Evolutionary conservation across 257 asterid species (phyloP).

Genomic region (Cruciata laevipes): DNA sequence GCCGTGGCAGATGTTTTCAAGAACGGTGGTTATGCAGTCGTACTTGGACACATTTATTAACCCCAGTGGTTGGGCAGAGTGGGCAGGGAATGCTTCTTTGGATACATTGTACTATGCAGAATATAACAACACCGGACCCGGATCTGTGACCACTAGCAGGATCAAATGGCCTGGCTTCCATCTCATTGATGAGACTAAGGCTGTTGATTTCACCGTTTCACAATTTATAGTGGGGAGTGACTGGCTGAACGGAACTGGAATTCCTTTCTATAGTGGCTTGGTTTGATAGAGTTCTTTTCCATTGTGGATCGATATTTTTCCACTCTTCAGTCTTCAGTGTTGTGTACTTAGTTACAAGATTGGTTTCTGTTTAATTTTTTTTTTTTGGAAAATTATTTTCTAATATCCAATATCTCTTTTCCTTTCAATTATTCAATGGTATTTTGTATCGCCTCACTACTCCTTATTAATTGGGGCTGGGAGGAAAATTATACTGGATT

Average conservation of each 20-base stretch:
- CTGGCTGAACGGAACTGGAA: not conserved
- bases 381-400: no score
- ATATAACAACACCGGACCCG: slow-evolving; percentile 46
- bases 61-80: slow-evolving; percentile 50
- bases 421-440: no score
- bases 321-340: not conserved
- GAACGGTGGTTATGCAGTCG: slow-evolving; percentile 51
- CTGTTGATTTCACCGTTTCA: slow-evolving; percentile 17
- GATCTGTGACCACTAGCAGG: slow-evolving; percentile 31
- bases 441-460: no score
- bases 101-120: slow-evolving; percentile 60
- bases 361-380: no score
- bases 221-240: not conserved
- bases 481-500: no score
- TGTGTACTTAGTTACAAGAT: not conserved
- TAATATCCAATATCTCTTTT: no score
- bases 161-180: slow-evolving; percentile 62
- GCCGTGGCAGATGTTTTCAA: slow-evolving; percentile 65
- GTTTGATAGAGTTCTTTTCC: not conserved
- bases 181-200: slow-evolving; percentile 33
- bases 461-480: no score
- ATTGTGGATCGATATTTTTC: not conserved
- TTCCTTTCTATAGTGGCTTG: slow-evolving; percentile 24
- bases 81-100: slow-evolving; percentile 52
- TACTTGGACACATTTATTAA: slow-evolving; percentile 28